Percentiles rank a stretch among this genome's conserved stretches.
Evolutionary conservation across 1,139 yeast genomes (phyloP).

Genomic region (Taphrina populina): DNA sequence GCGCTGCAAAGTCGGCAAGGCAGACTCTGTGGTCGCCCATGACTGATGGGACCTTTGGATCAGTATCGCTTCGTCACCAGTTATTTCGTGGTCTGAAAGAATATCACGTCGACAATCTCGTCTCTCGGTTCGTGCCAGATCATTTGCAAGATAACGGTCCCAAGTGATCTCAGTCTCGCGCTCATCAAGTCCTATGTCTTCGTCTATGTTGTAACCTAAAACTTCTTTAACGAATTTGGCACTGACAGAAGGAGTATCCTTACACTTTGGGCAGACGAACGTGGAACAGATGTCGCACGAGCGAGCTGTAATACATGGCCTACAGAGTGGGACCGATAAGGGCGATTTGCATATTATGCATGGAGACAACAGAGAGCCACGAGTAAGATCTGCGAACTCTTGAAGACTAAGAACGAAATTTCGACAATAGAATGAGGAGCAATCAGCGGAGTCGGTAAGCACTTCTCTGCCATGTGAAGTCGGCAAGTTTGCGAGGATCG

Average conservation of each 20-base stretch:
- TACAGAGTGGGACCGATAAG: constrained; percentile 1
- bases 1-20: not conserved
- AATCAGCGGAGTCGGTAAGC: constrained; percentile 13
- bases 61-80: constrained; percentile 11
- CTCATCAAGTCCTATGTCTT: constrained; percentile 10
- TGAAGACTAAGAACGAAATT: constrained; percentile 8
- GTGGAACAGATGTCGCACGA: constrained; percentile 18
- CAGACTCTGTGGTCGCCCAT: constrained; percentile 8
- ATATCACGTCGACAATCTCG: constrained; percentile 11
- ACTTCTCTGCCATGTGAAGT: constrained; percentile 9
- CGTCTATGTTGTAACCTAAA: constrained; percentile 11
- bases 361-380: not conserved
- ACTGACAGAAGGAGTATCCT: not conserved
- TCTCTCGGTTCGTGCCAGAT: not conserved
- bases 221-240: not conserved
- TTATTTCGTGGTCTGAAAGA: not conserved
- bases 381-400: constrained; percentile 21
- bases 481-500: no score
- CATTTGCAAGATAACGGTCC: constrained; percentile 4
- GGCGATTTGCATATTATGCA: constrained; percentile 12
- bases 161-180: constrained; percentile 10
- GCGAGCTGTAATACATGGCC: constrained; percentile 12
- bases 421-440: constrained; percentile 17
- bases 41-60: constrained; percentile 12
- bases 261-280: constrained; percentile 21